Evolutionary conservation across 2,329 filamentous ascomycete genomes (phyloP).

Genomic region (Cercospora janseana): DNA sequence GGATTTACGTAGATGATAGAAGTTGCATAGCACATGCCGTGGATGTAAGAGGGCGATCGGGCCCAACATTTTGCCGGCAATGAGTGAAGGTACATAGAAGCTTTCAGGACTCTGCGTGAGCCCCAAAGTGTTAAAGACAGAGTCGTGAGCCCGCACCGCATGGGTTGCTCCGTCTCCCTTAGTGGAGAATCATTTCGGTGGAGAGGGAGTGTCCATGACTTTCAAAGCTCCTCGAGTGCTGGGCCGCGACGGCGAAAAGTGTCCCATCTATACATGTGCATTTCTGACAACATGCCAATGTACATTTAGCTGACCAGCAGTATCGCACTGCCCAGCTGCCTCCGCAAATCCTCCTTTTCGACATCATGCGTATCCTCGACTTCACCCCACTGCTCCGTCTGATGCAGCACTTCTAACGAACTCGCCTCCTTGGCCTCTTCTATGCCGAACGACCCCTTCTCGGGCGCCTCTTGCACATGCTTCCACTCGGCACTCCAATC

Average conservation of each 20-base stretch:
- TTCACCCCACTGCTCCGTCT: slow-evolving; percentile 89
- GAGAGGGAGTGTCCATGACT: no score
- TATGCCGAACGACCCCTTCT: slow-evolving; percentile 63
- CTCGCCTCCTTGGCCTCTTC: slow-evolving; percentile 77
- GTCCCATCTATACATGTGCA: no score
- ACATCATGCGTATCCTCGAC: slow-evolving; percentile 99
- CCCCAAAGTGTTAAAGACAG: no score
- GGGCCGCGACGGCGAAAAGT: no score
- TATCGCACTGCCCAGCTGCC: slow-evolving; percentile 85
- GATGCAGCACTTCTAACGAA: slow-evolving; percentile 84
- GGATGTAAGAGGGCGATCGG: neutral
- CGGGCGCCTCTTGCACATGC: slow-evolving; percentile 48
- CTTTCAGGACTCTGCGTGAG: no score
- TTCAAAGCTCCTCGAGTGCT: no score
- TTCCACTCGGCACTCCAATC: slow-evolving; percentile 81
- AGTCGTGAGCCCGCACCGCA: no score
- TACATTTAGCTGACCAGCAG: slow-evolving; percentile 60
- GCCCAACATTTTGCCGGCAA: no score
- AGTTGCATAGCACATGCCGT: neutral
- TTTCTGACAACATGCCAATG: neutral
- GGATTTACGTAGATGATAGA: slow-evolving; percentile 18
- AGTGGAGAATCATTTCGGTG: no score
- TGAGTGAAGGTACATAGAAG: no score
- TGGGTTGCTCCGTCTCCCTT: no score
- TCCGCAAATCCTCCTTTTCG: slow-evolving; percentile 79